These are phyloP conservation scores for Truncatella angustata DNA, from an alignment of 2,329 filamentous ascomycete genomes.

Conservation along the genomic window DNA sequence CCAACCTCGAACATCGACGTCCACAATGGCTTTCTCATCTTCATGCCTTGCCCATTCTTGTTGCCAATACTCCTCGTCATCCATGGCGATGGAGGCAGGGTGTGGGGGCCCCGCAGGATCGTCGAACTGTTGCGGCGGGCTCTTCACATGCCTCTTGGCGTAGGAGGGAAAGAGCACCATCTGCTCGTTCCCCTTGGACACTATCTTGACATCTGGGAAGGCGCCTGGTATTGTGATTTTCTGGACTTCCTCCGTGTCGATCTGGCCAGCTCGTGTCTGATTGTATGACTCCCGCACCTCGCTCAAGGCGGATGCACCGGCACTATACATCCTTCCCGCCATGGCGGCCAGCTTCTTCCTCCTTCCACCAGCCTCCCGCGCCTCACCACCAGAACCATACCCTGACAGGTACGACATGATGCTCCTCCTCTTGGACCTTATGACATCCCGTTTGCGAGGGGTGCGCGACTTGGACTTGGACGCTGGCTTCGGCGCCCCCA, in stretches of 20 bases:
- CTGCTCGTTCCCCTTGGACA: slow-evolving; percentile 78
- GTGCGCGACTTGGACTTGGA: background rate
- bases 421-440: slow-evolving; percentile 17
- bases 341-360: slow-evolving; percentile 73
- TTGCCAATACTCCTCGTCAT: slow-evolving; percentile 72
- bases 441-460: slow-evolving; percentile 7
- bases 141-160: slow-evolving; percentile 67
- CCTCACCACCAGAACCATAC: slow-evolving; percentile 28
- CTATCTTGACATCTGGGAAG: slow-evolving; percentile 83
- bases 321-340: slow-evolving; percentile 56
- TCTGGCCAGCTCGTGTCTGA: slow-evolving; percentile 44
- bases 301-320: slow-evolving; percentile 54
- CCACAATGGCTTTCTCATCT: slow-evolving; percentile 81
- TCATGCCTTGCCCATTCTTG: slow-evolving; percentile 77
- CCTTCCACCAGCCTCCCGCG: slow-evolving; percentile 66
- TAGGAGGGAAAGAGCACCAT: slow-evolving; percentile 97
- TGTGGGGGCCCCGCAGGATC: slow-evolving; percentile 36
- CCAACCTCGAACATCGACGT: slow-evolving; percentile 95
- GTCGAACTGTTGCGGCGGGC: slow-evolving; percentile 26
- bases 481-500: slow-evolving; percentile 31
- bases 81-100: slow-evolving; percentile 40
- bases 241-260: slow-evolving; percentile 30
- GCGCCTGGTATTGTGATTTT: slow-evolving; percentile 64
- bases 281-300: slow-evolving; percentile 60
- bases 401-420: slow-evolving; percentile 31